Conservation (phyloP, 2,329 filamentous ascomycete genomes). For the Claviceps digitariae region DNA sequence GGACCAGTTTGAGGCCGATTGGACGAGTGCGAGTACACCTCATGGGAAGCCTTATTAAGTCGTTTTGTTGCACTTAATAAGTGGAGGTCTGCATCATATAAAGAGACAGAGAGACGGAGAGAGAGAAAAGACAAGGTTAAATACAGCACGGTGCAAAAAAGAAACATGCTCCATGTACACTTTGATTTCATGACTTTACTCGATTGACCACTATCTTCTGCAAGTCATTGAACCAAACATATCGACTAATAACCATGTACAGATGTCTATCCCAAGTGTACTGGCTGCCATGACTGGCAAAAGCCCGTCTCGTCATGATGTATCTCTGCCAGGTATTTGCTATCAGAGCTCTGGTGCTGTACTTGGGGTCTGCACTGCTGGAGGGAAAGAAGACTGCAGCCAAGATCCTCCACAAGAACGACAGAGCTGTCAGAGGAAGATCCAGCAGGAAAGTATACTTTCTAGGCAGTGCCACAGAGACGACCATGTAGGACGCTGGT, state of each 20-base stretch:
- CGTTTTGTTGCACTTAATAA: too few relatives aligned
- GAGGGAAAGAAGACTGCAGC: slow-evolving; percentile 10
- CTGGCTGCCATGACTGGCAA: slow-evolving; percentile 24
- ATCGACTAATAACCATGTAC: slow-evolving; percentile 25
- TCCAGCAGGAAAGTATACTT: slow-evolving; percentile 26
- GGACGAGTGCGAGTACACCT: slow-evolving; percentile 18
- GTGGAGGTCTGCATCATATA: too few relatives aligned
- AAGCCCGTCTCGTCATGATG: slow-evolving; percentile 20
- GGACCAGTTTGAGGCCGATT: slow-evolving; percentile 38
- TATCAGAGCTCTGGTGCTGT: slow-evolving; percentile 18
- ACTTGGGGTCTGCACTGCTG: slow-evolving; percentile 4
- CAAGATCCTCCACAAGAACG: slow-evolving; percentile 16
- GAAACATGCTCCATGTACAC: not conserved
- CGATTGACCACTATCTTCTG: slow-evolving; percentile 6
- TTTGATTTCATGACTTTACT: not conserved
- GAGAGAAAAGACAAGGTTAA: not conserved
- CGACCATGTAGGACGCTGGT: slow-evolving; percentile 22
- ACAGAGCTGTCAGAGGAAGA: slow-evolving; percentile 22
- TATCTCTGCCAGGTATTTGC: slow-evolving; percentile 24
- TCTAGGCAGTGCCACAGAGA: slow-evolving; percentile 20
- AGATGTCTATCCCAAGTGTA: slow-evolving; percentile 27
- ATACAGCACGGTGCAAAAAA: too few relatives aligned
- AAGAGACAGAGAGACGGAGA: not conserved
- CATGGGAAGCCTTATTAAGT: slow-evolving; percentile 19
- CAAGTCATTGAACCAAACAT: slow-evolving; percentile 26